These are phyloP conservation scores for Drechslerella dactyloides DNA, from an alignment of 2,329 filamentous ascomycete species.

Conservation along the genomic window DNA sequence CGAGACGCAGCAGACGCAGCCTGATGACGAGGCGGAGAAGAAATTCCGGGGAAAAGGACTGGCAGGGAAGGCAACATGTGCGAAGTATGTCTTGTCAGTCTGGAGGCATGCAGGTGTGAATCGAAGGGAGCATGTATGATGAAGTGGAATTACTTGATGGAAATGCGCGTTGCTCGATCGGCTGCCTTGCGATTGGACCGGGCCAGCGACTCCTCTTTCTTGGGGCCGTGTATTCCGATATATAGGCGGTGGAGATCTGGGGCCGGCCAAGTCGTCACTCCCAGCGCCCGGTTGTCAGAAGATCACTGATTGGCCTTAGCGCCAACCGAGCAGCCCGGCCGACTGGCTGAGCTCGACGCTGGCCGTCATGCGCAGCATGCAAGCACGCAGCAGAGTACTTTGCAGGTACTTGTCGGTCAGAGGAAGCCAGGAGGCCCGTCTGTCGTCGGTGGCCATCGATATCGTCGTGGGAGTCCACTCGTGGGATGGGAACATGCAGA, in stretches of 20 bases:
- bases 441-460: neutral
- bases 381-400: neutral
- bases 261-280: constrained; percentile 2
- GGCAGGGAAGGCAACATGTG: neutral
- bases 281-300: constrained; percentile 43
- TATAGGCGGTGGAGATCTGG: constrained; percentile 19
- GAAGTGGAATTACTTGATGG: constrained; percentile 50
- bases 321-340: constrained; percentile 50
- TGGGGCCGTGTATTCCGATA: neutral
- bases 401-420: constrained; percentile 3
- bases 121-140: constrained; percentile 20
- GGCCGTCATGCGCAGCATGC: neutral
- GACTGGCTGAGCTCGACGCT: neutral
- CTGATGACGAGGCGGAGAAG: constrained; percentile 8
- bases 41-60: constrained; percentile 34
- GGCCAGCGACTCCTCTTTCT: constrained; percentile 2
- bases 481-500: constrained; percentile 21
- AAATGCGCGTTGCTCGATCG: constrained; percentile 29
- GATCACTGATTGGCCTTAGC: constrained; percentile 47
- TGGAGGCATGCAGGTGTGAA: neutral
- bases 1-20: too few species aligned
- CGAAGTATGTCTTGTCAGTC: too few species aligned
- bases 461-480: neutral
- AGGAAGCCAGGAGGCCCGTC: neutral
- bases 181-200: constrained; percentile 41